A percentile compares a stretch with the other conserved stretches of the same genome.
Conservation (phyloP, 768 basidiomycete genomes). For the Tulasnella sp. region DNA sequence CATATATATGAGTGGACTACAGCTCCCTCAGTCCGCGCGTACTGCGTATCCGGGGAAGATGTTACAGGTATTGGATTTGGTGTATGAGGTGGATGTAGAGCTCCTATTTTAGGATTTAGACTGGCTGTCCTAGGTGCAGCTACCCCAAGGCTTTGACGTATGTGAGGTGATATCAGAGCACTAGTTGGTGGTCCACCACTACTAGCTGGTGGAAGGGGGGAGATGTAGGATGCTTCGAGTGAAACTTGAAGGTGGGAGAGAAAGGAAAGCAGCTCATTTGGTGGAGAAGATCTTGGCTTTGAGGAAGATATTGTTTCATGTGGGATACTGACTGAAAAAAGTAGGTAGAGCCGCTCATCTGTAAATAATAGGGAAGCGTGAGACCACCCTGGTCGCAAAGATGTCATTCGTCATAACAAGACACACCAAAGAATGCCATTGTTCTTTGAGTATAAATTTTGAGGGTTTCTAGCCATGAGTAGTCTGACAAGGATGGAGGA, state of each 20-base stretch:
- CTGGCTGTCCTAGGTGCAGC: too few species aligned
- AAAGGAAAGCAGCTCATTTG: conserved; percentile 33
- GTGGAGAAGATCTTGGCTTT: conserved; percentile 27
- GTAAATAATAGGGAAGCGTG: neutral
- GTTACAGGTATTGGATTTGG: conserved; percentile 74
- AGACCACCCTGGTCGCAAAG: neutral
- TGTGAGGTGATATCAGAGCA: conserved; percentile 26
- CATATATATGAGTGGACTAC: conserved; percentile 57
- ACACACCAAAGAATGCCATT: conserved; percentile 18
- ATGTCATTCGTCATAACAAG: too few species aligned
- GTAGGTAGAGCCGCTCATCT: conserved; percentile 30
- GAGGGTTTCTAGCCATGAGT: neutral
- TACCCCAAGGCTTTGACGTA: conserved; percentile 25
- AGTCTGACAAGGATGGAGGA: conserved; percentile 1
- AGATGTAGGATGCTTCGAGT: conserved; percentile 59
- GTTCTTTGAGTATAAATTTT: conserved; percentile 2
- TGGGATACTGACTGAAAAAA: conserved; percentile 26
- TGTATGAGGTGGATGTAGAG: conserved; percentile 68
- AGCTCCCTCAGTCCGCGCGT: conserved; percentile 57
- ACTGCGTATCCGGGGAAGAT: conserved; percentile 57
- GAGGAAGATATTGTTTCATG: conserved; percentile 23
- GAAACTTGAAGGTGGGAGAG: conserved; percentile 62
- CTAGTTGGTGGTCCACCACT: neutral
- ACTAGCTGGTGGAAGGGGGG: conserved; percentile 15
- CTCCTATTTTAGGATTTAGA: too few species aligned